Conservation (phyloP, 23 red algal species). For the Gracilaria caudata region DNA sequence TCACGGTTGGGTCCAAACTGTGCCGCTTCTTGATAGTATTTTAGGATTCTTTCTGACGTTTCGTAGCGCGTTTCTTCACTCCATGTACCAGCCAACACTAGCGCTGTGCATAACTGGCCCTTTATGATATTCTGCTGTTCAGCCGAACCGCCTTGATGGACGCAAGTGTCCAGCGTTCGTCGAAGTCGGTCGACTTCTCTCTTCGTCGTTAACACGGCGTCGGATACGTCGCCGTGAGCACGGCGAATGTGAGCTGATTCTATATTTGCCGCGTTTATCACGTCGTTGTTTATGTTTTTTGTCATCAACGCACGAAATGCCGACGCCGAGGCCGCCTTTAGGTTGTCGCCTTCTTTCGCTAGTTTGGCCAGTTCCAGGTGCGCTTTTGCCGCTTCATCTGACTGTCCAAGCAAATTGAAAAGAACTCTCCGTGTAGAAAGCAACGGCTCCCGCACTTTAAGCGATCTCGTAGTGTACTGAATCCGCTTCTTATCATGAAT, state of each 20-base stretch:
- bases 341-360: slow-evolving; percentile 62
- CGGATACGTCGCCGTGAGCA: slow-evolving; percentile 9
- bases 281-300: slow-evolving; percentile 12
- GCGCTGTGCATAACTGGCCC: slow-evolving; percentile 23
- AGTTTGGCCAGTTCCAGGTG: slow-evolving; percentile 69
- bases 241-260: slow-evolving; percentile 19
- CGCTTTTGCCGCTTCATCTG: slow-evolving; percentile 53
- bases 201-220: not conserved
- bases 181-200: slow-evolving; percentile 15
- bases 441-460: slow-evolving; percentile 70
- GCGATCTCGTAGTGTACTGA: slow-evolving; percentile 23
- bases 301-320: slow-evolving; percentile 51
- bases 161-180: not conserved
- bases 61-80: slow-evolving; percentile 46
- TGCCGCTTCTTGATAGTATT: slow-evolving; percentile 55
- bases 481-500: slow-evolving; percentile 14
- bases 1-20: slow-evolving; percentile 31
- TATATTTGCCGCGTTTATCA: slow-evolving; percentile 23
- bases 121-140: slow-evolving; percentile 11
- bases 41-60: slow-evolving; percentile 62
- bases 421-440: slow-evolving; percentile 60
- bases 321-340: slow-evolving; percentile 54
- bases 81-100: slow-evolving; percentile 27
- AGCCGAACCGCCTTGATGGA: not conserved
- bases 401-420: slow-evolving; percentile 33